A percentile compares a stretch with the other conserved stretches of the same genome.
Conservation (phyloP, 2,329 filamentous ascomycete species). For the Trematosphaeria pertusa region DNA sequence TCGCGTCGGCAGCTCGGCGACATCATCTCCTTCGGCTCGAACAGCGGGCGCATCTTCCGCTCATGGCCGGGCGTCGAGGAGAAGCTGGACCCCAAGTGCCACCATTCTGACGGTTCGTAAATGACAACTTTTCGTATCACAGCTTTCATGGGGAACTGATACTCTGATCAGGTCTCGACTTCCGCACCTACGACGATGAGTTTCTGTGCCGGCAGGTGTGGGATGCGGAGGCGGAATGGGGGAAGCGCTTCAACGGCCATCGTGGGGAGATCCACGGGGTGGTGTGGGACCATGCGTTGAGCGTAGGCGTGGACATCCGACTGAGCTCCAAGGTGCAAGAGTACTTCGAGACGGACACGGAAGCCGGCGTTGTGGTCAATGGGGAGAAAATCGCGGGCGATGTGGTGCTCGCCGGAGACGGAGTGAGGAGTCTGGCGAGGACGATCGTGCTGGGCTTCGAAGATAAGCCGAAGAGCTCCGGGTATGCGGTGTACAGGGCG, state of each 20-base stretch:
- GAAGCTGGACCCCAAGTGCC: slow-evolving; percentile 58
- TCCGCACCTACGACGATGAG: slow-evolving; percentile 66
- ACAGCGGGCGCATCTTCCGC: slow-evolving; percentile 65
- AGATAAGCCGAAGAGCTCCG: slow-evolving; percentile 58
- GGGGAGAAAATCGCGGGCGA: slow-evolving; percentile 55
- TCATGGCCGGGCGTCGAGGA: slow-evolving; percentile 54
- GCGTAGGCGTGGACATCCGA: slow-evolving; percentile 62
- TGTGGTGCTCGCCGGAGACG: slow-evolving; percentile 59
- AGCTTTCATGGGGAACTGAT: too few species aligned
- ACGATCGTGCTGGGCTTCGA: slow-evolving; percentile 59
- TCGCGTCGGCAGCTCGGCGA: slow-evolving; percentile 65
- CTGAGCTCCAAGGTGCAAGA: slow-evolving; percentile 57
- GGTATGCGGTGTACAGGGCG: slow-evolving; percentile 60
- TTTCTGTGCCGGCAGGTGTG: slow-evolving; percentile 62
- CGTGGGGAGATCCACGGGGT: slow-evolving; percentile 65
- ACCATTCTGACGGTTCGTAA: slow-evolving; percentile 59
- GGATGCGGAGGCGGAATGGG: slow-evolving; percentile 39
- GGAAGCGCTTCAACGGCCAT: slow-evolving; percentile 66
- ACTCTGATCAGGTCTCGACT: too few species aligned
- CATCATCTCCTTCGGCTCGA: slow-evolving; percentile 67
- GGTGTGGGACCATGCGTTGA: slow-evolving; percentile 62
- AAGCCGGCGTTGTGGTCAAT: slow-evolving; percentile 59
- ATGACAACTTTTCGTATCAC: too few species aligned
- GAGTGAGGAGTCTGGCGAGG: slow-evolving; percentile 57
- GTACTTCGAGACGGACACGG: slow-evolving; percentile 61